Evolutionary conservation across 441 rosid species (phyloP).

Genomic region (Euphorbia schlechtendalii): DNA sequence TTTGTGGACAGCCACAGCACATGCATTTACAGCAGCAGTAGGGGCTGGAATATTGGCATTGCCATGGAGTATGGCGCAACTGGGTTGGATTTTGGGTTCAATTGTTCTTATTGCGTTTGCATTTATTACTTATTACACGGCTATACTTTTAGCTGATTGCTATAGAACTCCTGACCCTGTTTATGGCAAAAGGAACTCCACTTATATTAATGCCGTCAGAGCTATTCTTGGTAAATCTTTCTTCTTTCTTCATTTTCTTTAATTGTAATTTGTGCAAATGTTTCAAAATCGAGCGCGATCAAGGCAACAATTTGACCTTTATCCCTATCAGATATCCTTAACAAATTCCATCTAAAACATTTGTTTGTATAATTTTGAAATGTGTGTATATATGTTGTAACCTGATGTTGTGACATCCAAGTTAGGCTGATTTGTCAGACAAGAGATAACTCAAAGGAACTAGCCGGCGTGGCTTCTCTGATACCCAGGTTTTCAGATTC

Average conservation of each 20-base stretch:
- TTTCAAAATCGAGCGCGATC: no score
- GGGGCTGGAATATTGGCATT: constrained; percentile 32
- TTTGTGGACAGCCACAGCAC: constrained; percentile 24
- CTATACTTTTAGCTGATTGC: constrained; percentile 24
- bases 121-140: constrained; percentile 19
- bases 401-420: no score
- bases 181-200: constrained; percentile 24
- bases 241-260: not conserved
- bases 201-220: constrained; percentile 25
- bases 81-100: constrained; percentile 32
- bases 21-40: constrained; percentile 29
- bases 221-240: constrained; percentile 19
- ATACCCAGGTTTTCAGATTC: no score
- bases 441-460: no score
- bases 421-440: no score
- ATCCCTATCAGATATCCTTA: no score
- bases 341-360: no score
- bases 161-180: constrained; percentile 32
- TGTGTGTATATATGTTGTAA: no score
- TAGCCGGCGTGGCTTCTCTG: no score
- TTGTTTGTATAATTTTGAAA: no score
- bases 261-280: no score
- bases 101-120: constrained; percentile 15
- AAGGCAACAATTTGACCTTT: no score
- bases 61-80: constrained; percentile 32